Evolutionary conservation across 768 basidiomycete genomes (phyloP), one percentile per base, ranked within the genome.

Genomic region (Mycena rosella): DNA sequence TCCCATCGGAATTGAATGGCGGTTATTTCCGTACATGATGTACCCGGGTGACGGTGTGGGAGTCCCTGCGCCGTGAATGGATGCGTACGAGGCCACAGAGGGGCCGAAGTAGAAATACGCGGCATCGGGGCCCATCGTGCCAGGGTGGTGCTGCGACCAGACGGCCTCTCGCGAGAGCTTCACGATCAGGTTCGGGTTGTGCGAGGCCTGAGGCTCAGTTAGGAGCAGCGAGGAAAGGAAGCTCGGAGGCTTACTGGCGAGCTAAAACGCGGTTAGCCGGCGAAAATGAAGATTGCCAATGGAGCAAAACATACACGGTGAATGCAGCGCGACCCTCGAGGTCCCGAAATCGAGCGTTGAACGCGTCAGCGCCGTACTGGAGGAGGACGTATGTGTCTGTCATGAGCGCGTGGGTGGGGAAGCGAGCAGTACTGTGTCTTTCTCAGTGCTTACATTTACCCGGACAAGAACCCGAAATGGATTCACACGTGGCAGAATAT

Each of bases 71-170:
- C 62, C 70, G 55, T 68, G 64, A 2, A 68, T 49, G 0, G 53
- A 58, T 1, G 55, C 32, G 17, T 55, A 44, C 1, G 62, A 67
- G 18, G 66, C 53, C 14, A 56, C 58, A 18, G 70, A 67, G 38
- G 70, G 70, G 20, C 93, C 93, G 65, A 94, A 88, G 74, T 92
- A 94, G 67, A 93, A 86, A 75, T 85, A 92, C 7, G 93, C 88
- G 44, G 87, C 90, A 65, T 84, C 87, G n/a, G 93, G 93, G n/a
- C 93, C 93, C 88, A 93, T 90, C 69, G 93, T 88, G 52, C 81
- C 84, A 26, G 88, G 86, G 74, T 92, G 88, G 61, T 88, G 88
- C 72, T 88, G 84, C 26, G 87, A 82, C 92, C 93, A 94, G 24
- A 80, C 82, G 0, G 83, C 76, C 73, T 94, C 91, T 20, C 93